Evolutionary conservation across 108 stramenopile species (phyloP).

Genomic region (Nitzschia sp.): DNA sequence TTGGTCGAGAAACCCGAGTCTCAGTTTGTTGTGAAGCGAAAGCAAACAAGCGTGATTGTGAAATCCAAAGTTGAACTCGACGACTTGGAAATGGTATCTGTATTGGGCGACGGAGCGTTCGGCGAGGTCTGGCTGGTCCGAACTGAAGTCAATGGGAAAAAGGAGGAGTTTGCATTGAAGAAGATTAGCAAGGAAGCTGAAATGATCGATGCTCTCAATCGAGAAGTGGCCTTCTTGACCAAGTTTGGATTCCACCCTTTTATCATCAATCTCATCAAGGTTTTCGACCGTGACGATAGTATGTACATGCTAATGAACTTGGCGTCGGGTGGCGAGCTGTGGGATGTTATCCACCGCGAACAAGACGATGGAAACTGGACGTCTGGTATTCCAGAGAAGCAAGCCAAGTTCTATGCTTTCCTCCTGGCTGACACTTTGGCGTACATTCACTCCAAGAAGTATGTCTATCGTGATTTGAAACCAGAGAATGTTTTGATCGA

Average conservation of each 20-base stretch:
- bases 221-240: slow-evolving; percentile 32
- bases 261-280: slow-evolving; percentile 59
- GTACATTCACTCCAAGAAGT: slow-evolving; percentile 81
- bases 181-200: slow-evolving; percentile 82
- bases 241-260: slow-evolving; percentile 69
- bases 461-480: slow-evolving; percentile 93
- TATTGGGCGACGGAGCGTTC: slow-evolving; percentile 90
- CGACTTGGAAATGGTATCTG: slow-evolving; percentile 49
- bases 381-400: slow-evolving; percentile 44
- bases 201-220: slow-evolving; percentile 82
- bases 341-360: slow-evolving; percentile 62
- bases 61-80: slow-evolving; percentile 23
- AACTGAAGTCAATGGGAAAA: slow-evolving; percentile 21
- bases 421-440: slow-evolving; percentile 84
- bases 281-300: slow-evolving; percentile 61
- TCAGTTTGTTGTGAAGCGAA: slow-evolving; percentile 21
- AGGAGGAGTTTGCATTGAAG: slow-evolving; percentile 82
- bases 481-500: slow-evolving; percentile 79
- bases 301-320: slow-evolving; percentile 80
- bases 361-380: slow-evolving; percentile 54
- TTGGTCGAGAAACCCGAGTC: slow-evolving; percentile 14
- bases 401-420: slow-evolving; percentile 65
- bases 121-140: slow-evolving; percentile 88
- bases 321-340: slow-evolving; percentile 86
- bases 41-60: slow-evolving; percentile 9